phyloP scores from a whole-genome alignment of 1,284 basidiomycete genomes.

The Ceratobasidium sp. region DNA sequence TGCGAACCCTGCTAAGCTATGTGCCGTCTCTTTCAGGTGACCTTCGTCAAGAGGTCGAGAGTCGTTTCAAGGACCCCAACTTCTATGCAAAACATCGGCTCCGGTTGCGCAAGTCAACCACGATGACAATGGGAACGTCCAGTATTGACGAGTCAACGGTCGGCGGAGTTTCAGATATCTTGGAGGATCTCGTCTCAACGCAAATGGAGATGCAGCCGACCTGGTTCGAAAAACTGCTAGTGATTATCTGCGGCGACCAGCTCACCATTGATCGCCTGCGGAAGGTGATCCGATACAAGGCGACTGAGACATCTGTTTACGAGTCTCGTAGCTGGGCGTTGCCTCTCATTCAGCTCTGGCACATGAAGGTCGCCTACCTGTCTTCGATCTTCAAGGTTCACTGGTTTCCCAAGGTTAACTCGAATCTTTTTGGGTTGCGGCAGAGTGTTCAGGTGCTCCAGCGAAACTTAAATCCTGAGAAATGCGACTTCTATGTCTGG shows the following conservation, averaged over 20 bases:
- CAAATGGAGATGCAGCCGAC: slow-evolving; percentile 19
- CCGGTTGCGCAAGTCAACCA: neutral
- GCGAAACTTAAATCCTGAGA: slow-evolving; percentile 48
- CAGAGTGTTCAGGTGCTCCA: slow-evolving; percentile 49
- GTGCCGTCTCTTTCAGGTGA: neutral
- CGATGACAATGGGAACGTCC: neutral
- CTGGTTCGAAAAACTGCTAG: slow-evolving; percentile 41
- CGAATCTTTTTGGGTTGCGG: slow-evolving; percentile 48
- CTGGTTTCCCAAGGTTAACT: slow-evolving; percentile 45
- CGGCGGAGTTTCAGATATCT: neutral
- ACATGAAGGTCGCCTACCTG: slow-evolving; percentile 49
- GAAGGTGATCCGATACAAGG: slow-evolving; percentile 51
- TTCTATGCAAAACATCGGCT: slow-evolving; percentile 1
- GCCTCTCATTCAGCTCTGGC: slow-evolving; percentile 49
- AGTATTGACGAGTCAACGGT: slow-evolving; percentile 7
- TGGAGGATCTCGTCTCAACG: neutral
- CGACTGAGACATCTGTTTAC: slow-evolving; percentile 47
- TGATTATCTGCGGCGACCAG: slow-evolving; percentile 52
- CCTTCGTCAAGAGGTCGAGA: neutral
- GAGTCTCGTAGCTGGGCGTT: slow-evolving; percentile 44
- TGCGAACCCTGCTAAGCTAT: neutral
- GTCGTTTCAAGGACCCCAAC: neutral
- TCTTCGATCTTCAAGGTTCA: slow-evolving; percentile 46
- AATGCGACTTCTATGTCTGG: slow-evolving; percentile 51
- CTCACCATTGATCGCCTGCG: slow-evolving; percentile 52